A percentile compares a stretch with the other conserved stretches of the same genome.
Conservation (phyloP, 148 eudicot genomes). For the Beta vulgaris region DNA sequence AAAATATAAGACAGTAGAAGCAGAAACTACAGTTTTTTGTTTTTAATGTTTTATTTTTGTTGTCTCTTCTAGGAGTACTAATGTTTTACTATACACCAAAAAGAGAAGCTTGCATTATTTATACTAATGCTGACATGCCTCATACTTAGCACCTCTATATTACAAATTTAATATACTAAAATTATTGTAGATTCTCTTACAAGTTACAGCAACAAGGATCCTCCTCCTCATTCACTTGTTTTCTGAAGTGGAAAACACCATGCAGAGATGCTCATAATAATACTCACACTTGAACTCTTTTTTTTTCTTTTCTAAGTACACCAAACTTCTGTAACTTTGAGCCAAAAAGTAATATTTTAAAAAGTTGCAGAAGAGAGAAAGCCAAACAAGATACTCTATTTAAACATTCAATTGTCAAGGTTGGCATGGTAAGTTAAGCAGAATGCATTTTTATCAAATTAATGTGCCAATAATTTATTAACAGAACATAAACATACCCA, state of each 20-base stretch:
- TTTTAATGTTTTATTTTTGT: neutral
- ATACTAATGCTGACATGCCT: too few species aligned
- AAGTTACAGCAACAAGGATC: neutral
- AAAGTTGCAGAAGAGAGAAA: too few species aligned
- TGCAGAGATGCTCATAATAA: conserved; percentile 25
- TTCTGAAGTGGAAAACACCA: conserved; percentile 42
- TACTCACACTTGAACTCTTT: neutral
- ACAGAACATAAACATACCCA: too few species aligned
- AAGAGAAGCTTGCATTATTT: conserved; percentile 21
- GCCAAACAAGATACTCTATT: too few species aligned
- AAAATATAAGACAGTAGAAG: neutral
- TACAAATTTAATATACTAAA: neutral
- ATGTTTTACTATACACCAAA: conserved; percentile 6
- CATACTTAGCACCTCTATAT: too few species aligned
- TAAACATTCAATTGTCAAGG: too few species aligned
- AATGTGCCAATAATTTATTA: too few species aligned
- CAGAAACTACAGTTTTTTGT: neutral
- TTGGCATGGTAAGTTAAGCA: too few species aligned
- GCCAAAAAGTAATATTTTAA: conserved; percentile 12
- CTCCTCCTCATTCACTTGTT: conserved; percentile 15
- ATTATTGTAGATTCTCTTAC: conserved; percentile 14
- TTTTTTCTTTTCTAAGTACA: too few species aligned
- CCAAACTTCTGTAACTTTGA: neutral
- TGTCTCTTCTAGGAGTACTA: neutral
- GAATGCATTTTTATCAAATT: too few species aligned